Base-by-base conservation (phyloP, 495 filamentous ascomycete species). In the Penicillium canescens region DNA sequence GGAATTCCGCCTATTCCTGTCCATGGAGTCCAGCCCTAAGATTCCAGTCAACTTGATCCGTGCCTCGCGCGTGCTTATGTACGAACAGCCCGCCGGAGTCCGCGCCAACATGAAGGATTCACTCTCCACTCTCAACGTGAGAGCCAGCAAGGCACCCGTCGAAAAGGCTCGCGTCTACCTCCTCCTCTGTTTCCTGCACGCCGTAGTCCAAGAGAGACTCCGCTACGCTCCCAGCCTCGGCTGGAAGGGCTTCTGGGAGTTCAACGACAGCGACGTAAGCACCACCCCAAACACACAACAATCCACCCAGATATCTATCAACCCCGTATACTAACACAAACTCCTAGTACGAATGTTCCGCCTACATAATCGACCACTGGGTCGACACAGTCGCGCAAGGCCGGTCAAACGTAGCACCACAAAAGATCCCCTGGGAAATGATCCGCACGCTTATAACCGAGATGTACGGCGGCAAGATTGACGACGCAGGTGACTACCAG, bases 161-260 rank as follows among this genome's bases (percentile, higher is more conserved):
- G 94, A 99, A 71, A 87, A 94, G 59, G 85, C 86, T n/a, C 82
- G 94, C 51, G 74, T 99, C 36, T 97, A 99, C 58, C 78, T 99
- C 39, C 74, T 98, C 46, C 82, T 99, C 18, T 93, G 89, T 6
- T 98, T 98, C 82, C 67, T 98, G 54, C 94, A 99, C 62, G 94
- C 95, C 11, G 93, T 99, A 11, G 83, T 99, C 28, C 94, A 99
- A 70, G 94, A 99, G 69, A 79, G 94, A 61, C 78, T 99, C 56
- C 89, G 94, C 52, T 99, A 99, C 64, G 93, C 92, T 16, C 95
- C 94, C 2, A 94, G 82, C 46, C 80, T 99, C 50, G 94, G 94
- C 46, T 98, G 95, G 94, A 96, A 96, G 77, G 90, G 91, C 50
- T 96, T 96, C 81, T 99, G 94, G 94, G 94, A 99, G 75, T 99